Conservation (phyloP, 257 asterid species). For the Solanum sparsipilum region DNA sequence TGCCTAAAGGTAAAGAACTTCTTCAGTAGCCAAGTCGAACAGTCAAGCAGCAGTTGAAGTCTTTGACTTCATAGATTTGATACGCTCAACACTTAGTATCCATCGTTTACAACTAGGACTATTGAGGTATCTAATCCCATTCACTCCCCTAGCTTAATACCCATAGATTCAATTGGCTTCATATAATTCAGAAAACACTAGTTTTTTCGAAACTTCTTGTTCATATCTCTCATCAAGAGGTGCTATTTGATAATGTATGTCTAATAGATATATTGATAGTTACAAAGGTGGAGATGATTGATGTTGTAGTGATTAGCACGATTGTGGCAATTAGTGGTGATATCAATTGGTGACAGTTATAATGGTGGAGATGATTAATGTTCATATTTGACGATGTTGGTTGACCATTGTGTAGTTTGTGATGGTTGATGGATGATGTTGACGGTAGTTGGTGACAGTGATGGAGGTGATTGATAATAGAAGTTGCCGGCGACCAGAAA, state of each 20-base stretch:
- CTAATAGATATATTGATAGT: not conserved
- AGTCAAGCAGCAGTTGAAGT: not conserved
- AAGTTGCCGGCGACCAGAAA: accelerated
- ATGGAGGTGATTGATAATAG: not conserved
- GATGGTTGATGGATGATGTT: not conserved
- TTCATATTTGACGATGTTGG: not conserved
- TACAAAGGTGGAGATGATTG: not conserved
- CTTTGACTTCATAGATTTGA: not conserved
- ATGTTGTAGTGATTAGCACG: not conserved
- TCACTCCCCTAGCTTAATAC: not conserved
- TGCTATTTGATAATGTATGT: too few species aligned
- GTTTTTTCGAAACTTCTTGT: not conserved
- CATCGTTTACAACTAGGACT: not conserved
- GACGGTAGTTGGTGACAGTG: not conserved
- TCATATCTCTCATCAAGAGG: not conserved
- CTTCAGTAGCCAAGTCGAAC: not conserved
- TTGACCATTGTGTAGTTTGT: not conserved
- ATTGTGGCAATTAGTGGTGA: not conserved
- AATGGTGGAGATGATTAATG: not conserved
- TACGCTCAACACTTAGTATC: not conserved
- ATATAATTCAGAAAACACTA: too few species aligned
- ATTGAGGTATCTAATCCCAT: not conserved
- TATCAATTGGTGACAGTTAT: not conserved
- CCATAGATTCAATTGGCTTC: not conserved
- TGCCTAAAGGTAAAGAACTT: not conserved